Evolutionary conservation across 768 basidiomycete genomes (phyloP), one percentile per base, ranked within the genome.

Genomic region (Neoboletus subvelutipes): DNA sequence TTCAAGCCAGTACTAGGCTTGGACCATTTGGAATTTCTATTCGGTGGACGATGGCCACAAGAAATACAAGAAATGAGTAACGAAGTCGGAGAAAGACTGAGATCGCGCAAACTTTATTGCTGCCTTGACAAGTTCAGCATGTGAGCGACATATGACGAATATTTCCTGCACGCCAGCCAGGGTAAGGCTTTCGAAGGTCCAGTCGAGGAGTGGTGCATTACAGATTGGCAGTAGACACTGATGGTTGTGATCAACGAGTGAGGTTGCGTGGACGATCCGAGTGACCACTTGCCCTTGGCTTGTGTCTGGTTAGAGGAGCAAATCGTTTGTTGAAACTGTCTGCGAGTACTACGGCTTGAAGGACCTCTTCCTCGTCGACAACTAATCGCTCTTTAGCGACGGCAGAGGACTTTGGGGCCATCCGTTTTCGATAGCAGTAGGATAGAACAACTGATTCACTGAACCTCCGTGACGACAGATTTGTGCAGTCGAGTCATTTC

Each of bases 291-390:
- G 92, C 93, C 72, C 95, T 83, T 60, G 95, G 95, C 75, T 86
- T 90, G 69, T 85, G 84, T 36, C 83, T 81, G 39, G 93, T 95
- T n/a, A 97, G 81, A 20, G 94, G 95, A 55, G 88, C 82, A 68
- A 98, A 96, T 54, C 93, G 83, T 66, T 87, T 90, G 78, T 97
- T 95, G 77, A 95, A 97, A 62, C 92, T 94, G 71, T 99, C 96
- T 12, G 96, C 94, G 41, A 99, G 86, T 43, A 99, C 86, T 54
- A 98, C 90, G 18, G 96, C 96, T 67, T 98, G 95, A 0, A 98
- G 77, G 20, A 92, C 85, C 50, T 97, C 89, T 52, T 94, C 91
- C 49, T 93, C 87, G 15, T 86, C 85, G 50, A 79, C 81, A 37
- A 83, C 76, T 15, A 84, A 71, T 58, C 86, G 86, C 62, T 90